These are phyloP conservation scores for Argentina anserina DNA, from an alignment of 306 rosid genomes.

Conservation along the genomic window DNA sequence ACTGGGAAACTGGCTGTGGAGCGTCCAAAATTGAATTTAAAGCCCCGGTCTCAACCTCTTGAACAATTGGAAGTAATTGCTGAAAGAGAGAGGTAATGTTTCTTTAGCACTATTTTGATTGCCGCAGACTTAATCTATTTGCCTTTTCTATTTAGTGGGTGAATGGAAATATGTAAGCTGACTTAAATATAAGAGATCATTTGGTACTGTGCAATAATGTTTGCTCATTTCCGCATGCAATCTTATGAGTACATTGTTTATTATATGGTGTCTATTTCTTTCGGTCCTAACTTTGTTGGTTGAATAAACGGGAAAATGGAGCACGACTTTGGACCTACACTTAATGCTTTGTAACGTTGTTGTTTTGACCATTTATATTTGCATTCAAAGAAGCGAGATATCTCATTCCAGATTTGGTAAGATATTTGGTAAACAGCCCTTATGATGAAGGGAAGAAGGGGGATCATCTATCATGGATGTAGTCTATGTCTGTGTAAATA, in stretches of 20 bases:
- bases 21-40: slow-evolving; percentile 86
- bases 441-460: background rate
- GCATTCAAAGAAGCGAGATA: too few relatives aligned
- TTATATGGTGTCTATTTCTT: background rate
- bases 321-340: background rate
- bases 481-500: background rate
- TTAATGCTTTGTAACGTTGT: background rate
- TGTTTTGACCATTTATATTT: background rate
- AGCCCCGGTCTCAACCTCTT: slow-evolving; percentile 68
- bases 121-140: background rate
- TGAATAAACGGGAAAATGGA: background rate
- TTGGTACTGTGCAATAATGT: background rate
- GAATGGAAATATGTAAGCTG: background rate
- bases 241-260: background rate
- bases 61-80: slow-evolving; percentile 51
- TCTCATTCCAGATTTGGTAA: background rate
- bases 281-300: background rate
- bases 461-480: background rate
- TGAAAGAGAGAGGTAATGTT: slow-evolving; percentile 66
- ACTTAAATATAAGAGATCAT: background rate
- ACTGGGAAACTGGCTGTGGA: slow-evolving; percentile 57
- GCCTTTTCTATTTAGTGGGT: background rate
- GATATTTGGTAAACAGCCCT: background rate
- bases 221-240: background rate
- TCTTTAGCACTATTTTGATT: slow-evolving; percentile 13